phyloP scores from a whole-genome alignment of 202 grass and related monocot species.

The Carex arenaria region DNA sequence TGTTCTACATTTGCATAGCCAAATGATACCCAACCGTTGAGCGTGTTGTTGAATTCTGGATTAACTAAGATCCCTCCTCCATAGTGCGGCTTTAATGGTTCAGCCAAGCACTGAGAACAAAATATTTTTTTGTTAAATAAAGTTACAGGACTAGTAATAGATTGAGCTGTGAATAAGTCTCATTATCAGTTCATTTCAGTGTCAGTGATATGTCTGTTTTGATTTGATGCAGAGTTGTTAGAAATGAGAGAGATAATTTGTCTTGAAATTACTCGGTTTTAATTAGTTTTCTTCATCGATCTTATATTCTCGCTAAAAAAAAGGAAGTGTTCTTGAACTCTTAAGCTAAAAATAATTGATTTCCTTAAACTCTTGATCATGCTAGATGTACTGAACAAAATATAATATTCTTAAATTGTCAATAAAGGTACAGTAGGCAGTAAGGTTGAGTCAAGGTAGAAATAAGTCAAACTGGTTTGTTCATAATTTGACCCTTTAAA shows the following conservation, averaged over 20 bases:
- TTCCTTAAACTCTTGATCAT: background rate
- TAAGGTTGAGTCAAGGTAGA: background rate
- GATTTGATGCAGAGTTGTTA: no score
- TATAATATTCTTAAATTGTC: background rate
- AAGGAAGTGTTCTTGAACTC: background rate
- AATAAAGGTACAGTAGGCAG: background rate
- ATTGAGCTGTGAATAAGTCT: background rate
- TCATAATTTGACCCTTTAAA: slow-evolving; percentile 9
- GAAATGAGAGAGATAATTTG: background rate
- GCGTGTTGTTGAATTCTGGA: slow-evolving; percentile 30
- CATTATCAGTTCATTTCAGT: background rate
- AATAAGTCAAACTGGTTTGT: slow-evolving; percentile 10
- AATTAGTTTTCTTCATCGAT: background rate
- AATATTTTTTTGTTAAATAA: background rate
- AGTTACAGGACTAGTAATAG: background rate
- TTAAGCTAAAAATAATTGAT: background rate
- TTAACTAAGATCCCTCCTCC: slow-evolving; percentile 43
- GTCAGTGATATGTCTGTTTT: background rate
- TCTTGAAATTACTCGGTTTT: background rate
- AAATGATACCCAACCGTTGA: slow-evolving; percentile 38
- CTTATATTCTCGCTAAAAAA: background rate
- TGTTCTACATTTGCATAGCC: slow-evolving; percentile 28
- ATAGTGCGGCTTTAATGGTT: slow-evolving; percentile 45
- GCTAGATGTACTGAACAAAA: background rate
- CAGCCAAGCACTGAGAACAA: slow-evolving; percentile 34